Evolutionary conservation across 108 stramenopile genomes (phyloP).

Genomic region (Nannochloropsis gaditana): DNA sequence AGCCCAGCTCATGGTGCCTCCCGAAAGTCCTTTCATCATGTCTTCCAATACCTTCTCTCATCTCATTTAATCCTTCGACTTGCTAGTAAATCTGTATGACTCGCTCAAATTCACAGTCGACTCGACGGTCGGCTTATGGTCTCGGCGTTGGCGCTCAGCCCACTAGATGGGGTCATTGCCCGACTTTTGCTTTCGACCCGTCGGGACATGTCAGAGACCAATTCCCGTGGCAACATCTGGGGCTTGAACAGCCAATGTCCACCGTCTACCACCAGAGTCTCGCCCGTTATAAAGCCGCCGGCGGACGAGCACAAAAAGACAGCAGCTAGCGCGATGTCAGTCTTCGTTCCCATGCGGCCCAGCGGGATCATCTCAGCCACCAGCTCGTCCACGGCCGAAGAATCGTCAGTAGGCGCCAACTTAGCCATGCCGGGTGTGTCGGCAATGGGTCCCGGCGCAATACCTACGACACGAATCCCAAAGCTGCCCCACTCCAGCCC

Average conservation of each 20-base stretch:
- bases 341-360: conserved; percentile 47
- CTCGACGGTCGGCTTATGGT: no score
- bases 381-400: neutral
- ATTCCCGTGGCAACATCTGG: conserved; percentile 27
- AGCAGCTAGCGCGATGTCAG: conserved; percentile 45
- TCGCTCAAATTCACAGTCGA: no score
- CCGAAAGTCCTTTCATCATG: no score
- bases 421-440: conserved; percentile 88
- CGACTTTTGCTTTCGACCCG: conserved; percentile 40
- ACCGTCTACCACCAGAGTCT: conserved; percentile 48
- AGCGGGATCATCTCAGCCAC: conserved; percentile 33
- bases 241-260: conserved; percentile 44
- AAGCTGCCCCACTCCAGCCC: conserved; percentile 85
- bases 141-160: no score
- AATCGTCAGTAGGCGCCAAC: conserved; percentile 64
- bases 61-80: no score
- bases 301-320: conserved; percentile 43
- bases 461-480: conserved; percentile 76
- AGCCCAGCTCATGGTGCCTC: no score
- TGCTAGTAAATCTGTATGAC: no score
- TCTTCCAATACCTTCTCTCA: no score
- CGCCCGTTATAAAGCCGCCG: conserved; percentile 35
- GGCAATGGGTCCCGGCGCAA: conserved; percentile 85
- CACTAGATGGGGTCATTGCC: conserved; percentile 11
- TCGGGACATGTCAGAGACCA: conserved; percentile 33